Evolutionary conservation across 1,284 basidiomycete species (phyloP).

Genomic region (Xerocomus minutiporus): DNA sequence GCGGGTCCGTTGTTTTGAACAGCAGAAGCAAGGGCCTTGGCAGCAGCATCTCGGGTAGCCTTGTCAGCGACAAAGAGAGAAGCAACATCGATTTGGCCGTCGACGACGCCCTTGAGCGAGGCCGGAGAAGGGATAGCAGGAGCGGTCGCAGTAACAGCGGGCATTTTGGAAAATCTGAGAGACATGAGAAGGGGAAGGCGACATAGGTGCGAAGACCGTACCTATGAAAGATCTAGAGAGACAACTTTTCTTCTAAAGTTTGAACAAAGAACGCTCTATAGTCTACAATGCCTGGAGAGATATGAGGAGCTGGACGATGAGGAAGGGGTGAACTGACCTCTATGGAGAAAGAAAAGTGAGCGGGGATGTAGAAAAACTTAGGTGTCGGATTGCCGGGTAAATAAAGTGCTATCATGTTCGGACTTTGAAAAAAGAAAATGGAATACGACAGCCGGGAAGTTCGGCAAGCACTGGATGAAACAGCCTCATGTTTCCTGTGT

Average conservation of each 20-base stretch:
- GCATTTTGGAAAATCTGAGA: conserved; percentile 59
- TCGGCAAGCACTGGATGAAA: conserved; percentile 1
- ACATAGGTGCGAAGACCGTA: conserved; percentile 22
- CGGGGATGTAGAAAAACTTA: conserved; percentile 22
- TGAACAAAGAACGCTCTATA: conserved; percentile 43
- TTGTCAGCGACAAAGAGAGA: conserved; percentile 73
- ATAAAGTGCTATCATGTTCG: conserved; percentile 19
- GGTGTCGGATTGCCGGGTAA: background rate
- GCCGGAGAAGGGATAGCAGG: conserved; percentile 49
- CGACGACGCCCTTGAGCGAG: conserved; percentile 61
- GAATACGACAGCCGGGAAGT: background rate
- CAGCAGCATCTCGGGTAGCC: conserved; percentile 66
- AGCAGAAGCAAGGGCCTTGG: conserved; percentile 64
- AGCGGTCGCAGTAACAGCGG: conserved; percentile 58
- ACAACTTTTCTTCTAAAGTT: conserved; percentile 27
- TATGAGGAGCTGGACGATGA: conserved; percentile 7
- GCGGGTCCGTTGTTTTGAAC: conserved; percentile 85
- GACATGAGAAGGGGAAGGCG: conserved; percentile 5
- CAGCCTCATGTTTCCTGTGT: conserved; percentile 21
- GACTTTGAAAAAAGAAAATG: conserved; percentile 31
- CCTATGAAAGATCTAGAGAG: conserved; percentile 34
- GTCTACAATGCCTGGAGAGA: conserved; percentile 45
- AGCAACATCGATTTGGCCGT: conserved; percentile 58
- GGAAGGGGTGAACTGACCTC: conserved; percentile 38
- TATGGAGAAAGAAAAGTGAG: conserved; percentile 38